These are phyloP conservation scores for Ogataea paraovalis DNA, from an alignment of 805 yeast species.

Conservation along the genomic window DNA sequence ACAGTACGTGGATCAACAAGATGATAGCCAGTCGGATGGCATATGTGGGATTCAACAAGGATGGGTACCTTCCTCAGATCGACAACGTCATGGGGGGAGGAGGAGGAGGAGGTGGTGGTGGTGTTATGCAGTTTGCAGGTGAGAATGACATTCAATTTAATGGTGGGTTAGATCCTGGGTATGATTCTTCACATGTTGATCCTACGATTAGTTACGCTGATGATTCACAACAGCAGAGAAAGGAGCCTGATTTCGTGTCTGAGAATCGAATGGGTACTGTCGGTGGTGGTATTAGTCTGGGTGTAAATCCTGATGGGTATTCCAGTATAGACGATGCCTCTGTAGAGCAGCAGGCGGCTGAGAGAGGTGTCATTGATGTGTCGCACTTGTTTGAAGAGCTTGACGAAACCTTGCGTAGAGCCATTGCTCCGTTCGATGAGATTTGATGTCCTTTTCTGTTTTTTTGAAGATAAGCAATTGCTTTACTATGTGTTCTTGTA, in stretches of 20 bases:
- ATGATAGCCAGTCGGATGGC: slow-evolving; percentile 4
- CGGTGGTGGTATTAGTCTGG: too few relatives aligned
- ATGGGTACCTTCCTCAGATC: neutral
- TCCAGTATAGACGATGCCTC: too few relatives aligned
- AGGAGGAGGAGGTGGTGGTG: too few relatives aligned
- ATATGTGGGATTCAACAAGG: neutral
- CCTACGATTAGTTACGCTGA: too few relatives aligned
- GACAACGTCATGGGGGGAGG: neutral
- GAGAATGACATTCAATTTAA: neutral
- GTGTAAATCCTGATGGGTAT: neutral
- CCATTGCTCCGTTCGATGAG: slow-evolving; percentile 9
- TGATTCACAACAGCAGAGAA: too few relatives aligned
- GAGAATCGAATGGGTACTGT: neutral
- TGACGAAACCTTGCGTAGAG: slow-evolving; percentile 9
- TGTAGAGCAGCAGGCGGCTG: neutral
- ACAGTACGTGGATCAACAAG: slow-evolving; percentile 12
- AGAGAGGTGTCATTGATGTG: neutral
- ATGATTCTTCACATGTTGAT: too few relatives aligned
- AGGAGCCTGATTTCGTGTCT: too few relatives aligned
- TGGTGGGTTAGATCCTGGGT: too few relatives aligned
- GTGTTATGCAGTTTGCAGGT: too few relatives aligned
- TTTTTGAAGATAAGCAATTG: too few relatives aligned
- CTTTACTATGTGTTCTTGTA: neutral
- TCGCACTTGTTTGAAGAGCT: slow-evolving; percentile 12
- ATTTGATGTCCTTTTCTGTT: neutral